Evolutionary conservation across 345 rosid species (phyloP).

Genomic region (Balakata baccata): DNA sequence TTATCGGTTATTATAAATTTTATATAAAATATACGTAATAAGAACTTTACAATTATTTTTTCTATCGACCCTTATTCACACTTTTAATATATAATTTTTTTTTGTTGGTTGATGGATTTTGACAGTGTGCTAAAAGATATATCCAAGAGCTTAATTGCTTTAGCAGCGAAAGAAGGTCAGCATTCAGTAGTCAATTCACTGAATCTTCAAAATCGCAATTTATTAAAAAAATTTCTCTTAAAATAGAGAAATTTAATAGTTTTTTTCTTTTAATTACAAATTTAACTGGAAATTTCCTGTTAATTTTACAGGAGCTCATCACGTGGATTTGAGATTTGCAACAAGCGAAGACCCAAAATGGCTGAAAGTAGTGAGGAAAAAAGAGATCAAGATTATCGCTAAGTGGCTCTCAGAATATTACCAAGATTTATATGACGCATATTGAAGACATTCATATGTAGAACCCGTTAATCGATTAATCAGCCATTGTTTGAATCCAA

Average conservation of each 20-base stretch:
- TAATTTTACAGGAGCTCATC: constrained; percentile 52
- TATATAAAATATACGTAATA: too few relatives aligned
- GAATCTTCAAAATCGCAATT: not conserved
- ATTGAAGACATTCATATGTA: not conserved
- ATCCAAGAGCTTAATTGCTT: constrained; percentile 47
- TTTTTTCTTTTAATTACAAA: too few relatives aligned
- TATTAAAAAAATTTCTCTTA: not conserved
- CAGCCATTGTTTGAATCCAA: too few relatives aligned
- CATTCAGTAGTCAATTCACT: constrained; percentile 3
- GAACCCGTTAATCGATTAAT: too few relatives aligned
- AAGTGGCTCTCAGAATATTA: constrained; percentile 48
- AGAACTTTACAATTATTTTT: too few relatives aligned
- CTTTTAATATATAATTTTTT: too few relatives aligned
- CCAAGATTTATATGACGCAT: constrained; percentile 29
- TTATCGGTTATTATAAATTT: too few relatives aligned
- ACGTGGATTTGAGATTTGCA: constrained; percentile 59
- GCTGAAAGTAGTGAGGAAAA: constrained; percentile 47
- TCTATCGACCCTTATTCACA: too few relatives aligned
- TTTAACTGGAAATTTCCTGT: not conserved
- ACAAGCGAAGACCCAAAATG: constrained; percentile 48
- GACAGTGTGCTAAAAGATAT: constrained; percentile 50
- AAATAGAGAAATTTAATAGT: too few relatives aligned
- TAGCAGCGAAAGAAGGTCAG: constrained; percentile 52
- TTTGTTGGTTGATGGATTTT: not conserved
- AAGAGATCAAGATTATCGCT: constrained; percentile 38